Conservation (phyloP, 192 early-diverging fungal genomes). For the Spinellus fusiger region DNA sequence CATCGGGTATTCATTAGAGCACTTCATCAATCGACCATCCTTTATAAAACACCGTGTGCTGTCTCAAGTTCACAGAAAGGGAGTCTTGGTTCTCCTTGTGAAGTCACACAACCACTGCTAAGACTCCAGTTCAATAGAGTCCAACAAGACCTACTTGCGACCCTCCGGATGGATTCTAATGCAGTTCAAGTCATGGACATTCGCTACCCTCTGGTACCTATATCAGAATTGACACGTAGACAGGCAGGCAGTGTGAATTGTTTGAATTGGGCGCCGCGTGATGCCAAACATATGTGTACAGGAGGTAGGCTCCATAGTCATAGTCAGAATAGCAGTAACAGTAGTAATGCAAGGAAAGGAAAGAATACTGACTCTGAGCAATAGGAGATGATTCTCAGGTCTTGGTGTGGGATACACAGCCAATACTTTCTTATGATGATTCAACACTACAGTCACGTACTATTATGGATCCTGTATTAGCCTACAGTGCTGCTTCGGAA, state of each 20-base stretch:
- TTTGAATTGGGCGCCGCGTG: constrained; percentile 81
- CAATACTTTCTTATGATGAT: too few species aligned
- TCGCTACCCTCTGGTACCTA: constrained; percentile 76
- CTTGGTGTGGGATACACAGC: constrained; percentile 85
- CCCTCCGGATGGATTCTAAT: constrained; percentile 77
- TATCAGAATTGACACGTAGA: constrained; percentile 64
- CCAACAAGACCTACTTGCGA: constrained; percentile 87
- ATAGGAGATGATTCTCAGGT: constrained; percentile 81
- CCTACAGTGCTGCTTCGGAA: constrained; percentile 64
- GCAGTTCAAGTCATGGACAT: constrained; percentile 83
- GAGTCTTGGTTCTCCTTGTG: constrained; percentile 10
- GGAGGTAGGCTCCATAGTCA: constrained; percentile 49
- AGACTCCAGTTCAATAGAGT: constrained; percentile 83
- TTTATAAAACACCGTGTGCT: constrained; percentile 77
- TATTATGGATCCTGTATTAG: constrained; percentile 56
- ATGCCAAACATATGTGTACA: constrained; percentile 69
- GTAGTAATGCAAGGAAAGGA: not conserved
- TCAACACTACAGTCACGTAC: constrained; percentile 28
- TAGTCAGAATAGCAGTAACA: not conserved
- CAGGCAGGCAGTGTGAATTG: constrained; percentile 76
- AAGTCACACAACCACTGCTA: constrained; percentile 57
- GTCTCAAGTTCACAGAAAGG: constrained; percentile 22
- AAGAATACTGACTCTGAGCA: not conserved
- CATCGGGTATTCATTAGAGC: constrained; percentile 39
- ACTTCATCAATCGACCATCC: constrained; percentile 94